These are phyloP conservation scores for Pseudonectria foliicola DNA, from an alignment of 2,329 filamentous ascomycete genomes.

Conservation along the genomic window DNA sequence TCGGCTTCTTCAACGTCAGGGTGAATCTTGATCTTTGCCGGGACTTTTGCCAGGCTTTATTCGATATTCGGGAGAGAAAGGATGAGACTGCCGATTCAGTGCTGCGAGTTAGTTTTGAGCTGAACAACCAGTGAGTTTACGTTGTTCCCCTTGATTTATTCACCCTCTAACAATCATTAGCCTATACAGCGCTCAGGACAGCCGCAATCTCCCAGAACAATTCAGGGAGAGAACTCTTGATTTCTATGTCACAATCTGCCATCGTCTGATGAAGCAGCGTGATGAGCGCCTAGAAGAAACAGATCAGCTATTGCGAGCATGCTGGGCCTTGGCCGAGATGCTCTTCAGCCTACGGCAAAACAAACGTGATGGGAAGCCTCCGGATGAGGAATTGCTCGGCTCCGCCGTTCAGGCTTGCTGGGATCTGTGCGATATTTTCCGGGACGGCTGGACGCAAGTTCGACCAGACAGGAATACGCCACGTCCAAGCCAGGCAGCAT, in stretches of 20 bases:
- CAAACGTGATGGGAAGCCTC: conserved; percentile 60
- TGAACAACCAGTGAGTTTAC: conserved; percentile 72
- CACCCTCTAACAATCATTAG: conserved; percentile 30
- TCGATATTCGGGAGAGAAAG: conserved; percentile 72
- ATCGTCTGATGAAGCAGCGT: conserved; percentile 92
- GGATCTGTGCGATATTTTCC: conserved; percentile 90
- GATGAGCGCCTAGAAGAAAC: conserved; percentile 73
- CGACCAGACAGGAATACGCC: conserved; percentile 82
- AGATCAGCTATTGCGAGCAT: conserved; percentile 75
- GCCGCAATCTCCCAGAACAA: conserved; percentile 68
- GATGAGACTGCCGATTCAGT: conserved; percentile 81
- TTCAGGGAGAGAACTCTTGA: conserved; percentile 87
- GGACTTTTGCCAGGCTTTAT: conserved; percentile 86
- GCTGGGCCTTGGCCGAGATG: conserved; percentile 89
- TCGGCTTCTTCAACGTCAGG: conserved; percentile 58
- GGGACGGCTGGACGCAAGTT: conserved; percentile 84
- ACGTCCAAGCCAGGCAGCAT: conserved; percentile 69
- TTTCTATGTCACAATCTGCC: conserved; percentile 90
- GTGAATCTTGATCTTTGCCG: conserved; percentile 80
- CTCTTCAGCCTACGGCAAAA: conserved; percentile 85
- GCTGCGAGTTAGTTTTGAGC: conserved; percentile 83
- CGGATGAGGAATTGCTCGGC: conserved; percentile 77
- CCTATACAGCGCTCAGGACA: conserved; percentile 84
- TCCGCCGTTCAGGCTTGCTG: conserved; percentile 90
- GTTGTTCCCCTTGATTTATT: neutral